Evolutionary conservation across 228 moss, liverwort and hornwort genomes (phyloP).

Genomic region (Sphagnum fallax): DNA sequence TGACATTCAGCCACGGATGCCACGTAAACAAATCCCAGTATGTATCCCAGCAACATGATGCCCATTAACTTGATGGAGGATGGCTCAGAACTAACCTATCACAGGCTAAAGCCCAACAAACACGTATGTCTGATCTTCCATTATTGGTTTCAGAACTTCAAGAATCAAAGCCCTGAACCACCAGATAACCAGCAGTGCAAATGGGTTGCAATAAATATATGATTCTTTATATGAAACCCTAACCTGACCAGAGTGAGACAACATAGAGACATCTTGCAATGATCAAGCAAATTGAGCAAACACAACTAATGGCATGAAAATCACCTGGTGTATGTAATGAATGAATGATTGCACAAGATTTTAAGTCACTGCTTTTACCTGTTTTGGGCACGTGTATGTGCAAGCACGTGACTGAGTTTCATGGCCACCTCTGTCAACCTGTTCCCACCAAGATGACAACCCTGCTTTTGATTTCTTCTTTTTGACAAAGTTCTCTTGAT

Average conservation of each 20-base stretch:
- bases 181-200: not conserved
- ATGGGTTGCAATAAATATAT: not conserved
- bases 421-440: conserved; percentile 32
- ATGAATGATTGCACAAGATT: not conserved
- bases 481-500: conserved; percentile 4
- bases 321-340: not conserved
- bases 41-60: too few species aligned
- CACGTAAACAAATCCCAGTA: too few species aligned
- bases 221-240: not conserved
- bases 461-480: conserved; percentile 10
- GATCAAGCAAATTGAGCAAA: not conserved
- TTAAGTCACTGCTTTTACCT: conserved; percentile 10
- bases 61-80: too few species aligned
- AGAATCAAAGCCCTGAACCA: conserved; percentile 17
- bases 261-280: not conserved
- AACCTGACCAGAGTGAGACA: not conserved
- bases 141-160: conserved; percentile 21
- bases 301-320: too few species aligned
- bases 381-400: conserved; percentile 18
- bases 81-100: conserved; percentile 1
- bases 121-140: conserved; percentile 24
- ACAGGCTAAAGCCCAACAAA: conserved; percentile 21
- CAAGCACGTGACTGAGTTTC: conserved; percentile 14
- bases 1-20: too few species aligned
- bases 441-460: conserved; percentile 6